Evolutionary conservation across 129 eudicot genomes (phyloP).

Genomic region (Saposhnikovia divaricata): DNA sequence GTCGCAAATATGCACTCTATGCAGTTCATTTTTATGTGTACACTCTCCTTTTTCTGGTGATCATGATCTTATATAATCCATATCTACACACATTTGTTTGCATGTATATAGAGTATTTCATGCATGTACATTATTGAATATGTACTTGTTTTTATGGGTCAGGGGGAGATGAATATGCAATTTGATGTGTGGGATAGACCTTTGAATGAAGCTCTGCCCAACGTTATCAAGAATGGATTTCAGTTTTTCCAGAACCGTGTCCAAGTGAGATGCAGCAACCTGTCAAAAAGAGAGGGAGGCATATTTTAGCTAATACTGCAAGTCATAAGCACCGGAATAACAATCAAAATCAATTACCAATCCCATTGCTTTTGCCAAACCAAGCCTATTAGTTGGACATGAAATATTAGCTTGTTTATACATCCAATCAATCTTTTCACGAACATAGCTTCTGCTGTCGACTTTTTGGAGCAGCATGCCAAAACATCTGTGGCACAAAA

Average conservation of each 20-base stretch:
- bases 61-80: not conserved
- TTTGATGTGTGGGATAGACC: constrained; percentile 33
- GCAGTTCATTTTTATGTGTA: not conserved
- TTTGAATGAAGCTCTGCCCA: constrained; percentile 73
- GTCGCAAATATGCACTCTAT: not conserved
- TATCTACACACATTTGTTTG: not conserved
- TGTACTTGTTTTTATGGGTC: not conserved
- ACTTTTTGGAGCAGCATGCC: constrained; percentile 95
- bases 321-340: constrained; percentile 1
- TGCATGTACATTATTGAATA: not conserved
- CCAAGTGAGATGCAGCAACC: constrained; percentile 98
- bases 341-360: constrained; percentile 40
- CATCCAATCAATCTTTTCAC: constrained; percentile 91
- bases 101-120: not conserved
- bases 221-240: constrained; percentile 80
- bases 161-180: not conserved
- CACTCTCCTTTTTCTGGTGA: not conserved
- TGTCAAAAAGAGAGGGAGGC: constrained; percentile 19
- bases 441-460: constrained; percentile 74
- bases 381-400: constrained; percentile 79
- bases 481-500: constrained; percentile 58
- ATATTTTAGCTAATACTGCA: constrained; percentile 2
- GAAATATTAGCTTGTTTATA: constrained; percentile 74
- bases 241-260: constrained; percentile 89
- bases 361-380: constrained; percentile 96